Base-by-base conservation (phyloP, 1,284 basidiomycete genomes). In the Cutaneotrichosporon cutaneum region DNA sequence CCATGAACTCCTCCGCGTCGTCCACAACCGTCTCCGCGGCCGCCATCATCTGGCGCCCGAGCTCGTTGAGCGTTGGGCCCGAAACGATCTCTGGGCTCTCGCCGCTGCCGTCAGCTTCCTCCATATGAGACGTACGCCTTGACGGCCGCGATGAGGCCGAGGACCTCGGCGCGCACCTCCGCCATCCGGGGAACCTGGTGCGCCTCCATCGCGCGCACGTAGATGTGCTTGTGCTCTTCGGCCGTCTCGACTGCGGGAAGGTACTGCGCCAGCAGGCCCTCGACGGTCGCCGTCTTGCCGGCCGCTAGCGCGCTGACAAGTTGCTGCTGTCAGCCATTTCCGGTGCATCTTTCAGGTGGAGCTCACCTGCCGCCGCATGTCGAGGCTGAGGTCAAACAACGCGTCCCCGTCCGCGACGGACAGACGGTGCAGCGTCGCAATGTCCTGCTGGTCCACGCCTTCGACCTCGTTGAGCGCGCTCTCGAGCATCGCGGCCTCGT, bases 401-500 rank as follows among this genome's bases (percentile, higher is more conserved):
- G 22, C 33, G 13, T 35, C 22, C 14, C 22, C 22, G 21, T 54
- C 52, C 16, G 33, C 18, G 11, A 16, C 32, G 10, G 30, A 21
- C 3, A 54, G 35, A 13, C 52, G 58, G 26, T 26, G 26, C 11
- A 47, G 22, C 22, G 13, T 14, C 3, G 42, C 30, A 42, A 53
- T 53, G 21, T 35, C 33, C 9, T 27, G 4, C 11, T 8, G 52
- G 30, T 26, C 24, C 4, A 47, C 45, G 33, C n/a, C n/a, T n/a
- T 4, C 16, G 0, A 14, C 3, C 8, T 30, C 27, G 14, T 30
- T 22, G 64, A 44, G 9, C 70, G 52, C 32, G 61, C 64, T 26
- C 70, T 39, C 13, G 67, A 71, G 21, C 67, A 62, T 16, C 48
- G 59, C 26, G 1, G 72, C 69, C 59, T 73, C 68, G 4, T 21